Evolutionary conservation across 257 asterid genomes (phyloP), one percentile per base, ranked within the genome.

Genomic region (Solanum dulcamara): DNA sequence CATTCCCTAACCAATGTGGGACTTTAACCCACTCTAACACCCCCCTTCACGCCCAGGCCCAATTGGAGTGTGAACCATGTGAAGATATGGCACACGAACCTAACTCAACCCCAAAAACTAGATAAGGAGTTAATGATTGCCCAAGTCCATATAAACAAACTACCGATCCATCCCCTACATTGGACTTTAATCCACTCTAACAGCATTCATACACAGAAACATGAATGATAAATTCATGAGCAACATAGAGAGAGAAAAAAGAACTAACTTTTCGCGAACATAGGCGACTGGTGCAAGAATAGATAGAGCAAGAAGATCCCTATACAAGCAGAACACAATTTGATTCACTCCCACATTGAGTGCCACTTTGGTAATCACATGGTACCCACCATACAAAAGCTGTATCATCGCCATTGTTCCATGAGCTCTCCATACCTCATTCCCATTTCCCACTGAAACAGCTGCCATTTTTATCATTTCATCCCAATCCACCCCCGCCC

Each of bases 261-360:
- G 64, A 13, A 88, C 96, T 81, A 37, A 95, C 98, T 92, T 94
- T 90, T 97, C 99, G 77, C 97, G 98, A 75, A 94, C 72, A 90
- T 92, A 97, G 84, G 99, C 99, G 10, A 94, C 89, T 6, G 99
- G 99, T 40, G 98, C 98, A 37, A 97, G 98, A 70, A 97, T 92
- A 64, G 96, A 90, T 35, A 97, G 96, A 7, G 98, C 99, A 60
- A 97, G 92, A 24, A 95, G 94, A 87, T 97, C 99, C 4, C 99
- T 88, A 55, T 80, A 89, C 42, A 95, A 96, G 81, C 99, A 95
- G 87, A 97, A 97, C 30, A 97, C 99, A 85, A 95, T 90, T 94
- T 97, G 97, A 89, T 93, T 97, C 83, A 95, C 88, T 33, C 99
- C 99, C 77, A 93, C 98, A 86, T 95, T 93, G 86, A 97, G 98